Evolutionary conservation across 495 filamentous ascomycete species (phyloP).

Genomic region (Aspergillus ellipticus): DNA sequence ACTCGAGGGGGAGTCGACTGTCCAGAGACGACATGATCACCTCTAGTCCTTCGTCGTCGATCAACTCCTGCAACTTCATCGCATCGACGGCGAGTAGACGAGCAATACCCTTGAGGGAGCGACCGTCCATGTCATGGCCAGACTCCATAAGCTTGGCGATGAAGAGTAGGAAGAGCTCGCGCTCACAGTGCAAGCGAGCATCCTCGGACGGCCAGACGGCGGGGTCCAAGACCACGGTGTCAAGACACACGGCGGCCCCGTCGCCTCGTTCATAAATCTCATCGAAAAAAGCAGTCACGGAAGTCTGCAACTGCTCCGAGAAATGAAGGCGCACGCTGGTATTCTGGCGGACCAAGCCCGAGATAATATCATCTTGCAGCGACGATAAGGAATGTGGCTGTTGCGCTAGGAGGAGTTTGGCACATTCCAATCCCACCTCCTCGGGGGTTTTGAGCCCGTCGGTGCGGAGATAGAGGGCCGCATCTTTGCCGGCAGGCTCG

Average conservation of each 20-base stretch:
- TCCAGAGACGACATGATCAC: constrained; percentile 76
- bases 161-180: constrained; percentile 63
- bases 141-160: constrained; percentile 62
- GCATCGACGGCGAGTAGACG: constrained; percentile 59
- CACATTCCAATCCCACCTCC: constrained; percentile 50
- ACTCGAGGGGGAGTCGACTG: constrained; percentile 60
- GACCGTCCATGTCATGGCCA: constrained; percentile 55
- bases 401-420: constrained; percentile 50
- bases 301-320: constrained; percentile 44
- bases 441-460: constrained; percentile 49
- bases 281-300: constrained; percentile 53
- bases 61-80: constrained; percentile 54
- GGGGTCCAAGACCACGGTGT: constrained; percentile 54
- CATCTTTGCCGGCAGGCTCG: constrained; percentile 56
- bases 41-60: constrained; percentile 76
- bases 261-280: constrained; percentile 59
- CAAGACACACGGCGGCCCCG: constrained; percentile 54
- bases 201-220: constrained; percentile 54
- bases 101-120: constrained; percentile 60
- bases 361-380: constrained; percentile 55
- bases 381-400: constrained; percentile 34
- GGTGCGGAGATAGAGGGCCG: constrained; percentile 49
- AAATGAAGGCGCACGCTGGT: constrained; percentile 53
- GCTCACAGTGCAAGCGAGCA: constrained; percentile 45
- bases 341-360: constrained; percentile 54